phyloP scores from a whole-genome alignment of 257 asterid species.

The Plantago ovata region DNA sequence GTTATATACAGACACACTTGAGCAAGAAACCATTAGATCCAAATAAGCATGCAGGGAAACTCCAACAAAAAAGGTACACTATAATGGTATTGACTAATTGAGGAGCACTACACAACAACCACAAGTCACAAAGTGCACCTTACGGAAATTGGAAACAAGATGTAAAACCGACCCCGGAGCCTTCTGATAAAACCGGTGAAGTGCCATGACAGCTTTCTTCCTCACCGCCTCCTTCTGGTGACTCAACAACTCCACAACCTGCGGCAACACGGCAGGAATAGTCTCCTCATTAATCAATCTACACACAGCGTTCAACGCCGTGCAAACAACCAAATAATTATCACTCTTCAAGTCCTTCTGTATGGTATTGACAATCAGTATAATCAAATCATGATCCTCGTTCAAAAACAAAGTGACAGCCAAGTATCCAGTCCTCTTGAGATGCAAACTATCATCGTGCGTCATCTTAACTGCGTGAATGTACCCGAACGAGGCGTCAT shows the following conservation, averaged over 20 bases:
- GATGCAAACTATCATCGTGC: slow-evolving; percentile 70
- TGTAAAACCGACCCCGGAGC: slow-evolving; percentile 85
- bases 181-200: slow-evolving; percentile 79
- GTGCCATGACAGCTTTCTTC: slow-evolving; percentile 96
- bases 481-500: slow-evolving; percentile 92
- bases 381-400: slow-evolving; percentile 95
- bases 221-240: slow-evolving; percentile 94
- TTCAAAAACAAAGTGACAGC: slow-evolving; percentile 84
- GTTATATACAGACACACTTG: background rate
- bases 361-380: slow-evolving; percentile 86
- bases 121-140: slow-evolving; percentile 47
- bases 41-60: background rate
- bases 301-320: slow-evolving; percentile 90
- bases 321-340: slow-evolving; percentile 78
- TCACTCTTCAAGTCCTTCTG: slow-evolving; percentile 98
- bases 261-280: slow-evolving; percentile 91
- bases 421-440: slow-evolving; percentile 84
- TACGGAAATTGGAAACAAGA: slow-evolving; percentile 77
- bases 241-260: slow-evolving; percentile 76
- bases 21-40: background rate
- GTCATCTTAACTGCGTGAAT: slow-evolving; percentile 98
- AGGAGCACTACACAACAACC: no score
- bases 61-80: no score
- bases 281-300: slow-evolving; percentile 96
- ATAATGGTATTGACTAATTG: no score